These are phyloP conservation scores for Waltergamsia citrina DNA, from an alignment of 2,329 filamentous ascomycete genomes.

Conservation along the genomic window DNA sequence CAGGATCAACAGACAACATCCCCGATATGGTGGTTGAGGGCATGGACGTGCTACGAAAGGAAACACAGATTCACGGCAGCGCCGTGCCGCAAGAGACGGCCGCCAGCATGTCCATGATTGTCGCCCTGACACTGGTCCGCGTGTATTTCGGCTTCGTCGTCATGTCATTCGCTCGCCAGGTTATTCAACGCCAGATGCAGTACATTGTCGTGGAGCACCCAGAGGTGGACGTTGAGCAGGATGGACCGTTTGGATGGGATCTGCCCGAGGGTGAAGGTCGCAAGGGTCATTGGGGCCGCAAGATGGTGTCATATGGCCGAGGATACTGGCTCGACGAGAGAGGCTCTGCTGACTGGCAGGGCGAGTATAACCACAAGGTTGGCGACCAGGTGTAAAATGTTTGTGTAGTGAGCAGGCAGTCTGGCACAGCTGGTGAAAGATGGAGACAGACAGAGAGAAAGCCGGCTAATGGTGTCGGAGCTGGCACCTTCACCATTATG, in stretches of 20 bases:
- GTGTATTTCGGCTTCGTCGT: slow-evolving; percentile 79
- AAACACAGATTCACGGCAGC: slow-evolving; percentile 22
- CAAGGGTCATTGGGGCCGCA: slow-evolving; percentile 67
- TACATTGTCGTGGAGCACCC: slow-evolving; percentile 36
- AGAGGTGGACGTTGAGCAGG: slow-evolving; percentile 32
- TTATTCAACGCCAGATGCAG: slow-evolving; percentile 56
- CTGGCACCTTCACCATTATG: too few species aligned
- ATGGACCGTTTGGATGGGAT: slow-evolving; percentile 59
- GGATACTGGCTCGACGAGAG: slow-evolving; percentile 74
- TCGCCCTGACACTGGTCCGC: slow-evolving; percentile 62
- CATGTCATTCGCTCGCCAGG: slow-evolving; percentile 71
- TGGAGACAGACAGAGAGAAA: too few species aligned
- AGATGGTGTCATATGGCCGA: slow-evolving; percentile 65
- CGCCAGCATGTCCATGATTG: slow-evolving; percentile 71
- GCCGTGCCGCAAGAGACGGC: slow-evolving; percentile 46
- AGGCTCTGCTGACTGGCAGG: slow-evolving; percentile 42
- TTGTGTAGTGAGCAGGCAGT: too few species aligned
- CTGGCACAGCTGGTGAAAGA: too few species aligned
- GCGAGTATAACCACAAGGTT: not conserved
- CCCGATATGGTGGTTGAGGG: slow-evolving; percentile 18
- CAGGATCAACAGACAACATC: slow-evolving; percentile 7
- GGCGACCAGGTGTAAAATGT: too few species aligned
- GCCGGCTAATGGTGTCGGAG: too few species aligned
- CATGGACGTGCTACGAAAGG: slow-evolving; percentile 20
- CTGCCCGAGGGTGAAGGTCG: slow-evolving; percentile 71